Evolutionary conservation across 345 rosid species (phyloP).

Genomic region (Zanthoxylum bungeanum): DNA sequence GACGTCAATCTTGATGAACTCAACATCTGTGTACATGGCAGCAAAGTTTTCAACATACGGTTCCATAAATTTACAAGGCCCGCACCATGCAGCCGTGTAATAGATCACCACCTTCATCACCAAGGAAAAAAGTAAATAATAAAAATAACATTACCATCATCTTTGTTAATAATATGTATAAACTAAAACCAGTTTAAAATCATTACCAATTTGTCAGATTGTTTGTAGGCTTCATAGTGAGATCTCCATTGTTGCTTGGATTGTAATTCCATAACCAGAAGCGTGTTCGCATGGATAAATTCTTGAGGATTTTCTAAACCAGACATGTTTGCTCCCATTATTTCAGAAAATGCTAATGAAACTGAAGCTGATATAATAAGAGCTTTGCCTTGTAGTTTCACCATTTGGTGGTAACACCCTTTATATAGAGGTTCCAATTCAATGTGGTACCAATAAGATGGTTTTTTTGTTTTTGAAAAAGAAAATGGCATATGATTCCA

Average conservation of each 20-base stretch:
- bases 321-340: slow-evolving; percentile 30
- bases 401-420: neutral
- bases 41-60: slow-evolving; percentile 52
- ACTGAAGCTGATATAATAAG: neutral
- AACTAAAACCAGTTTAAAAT: neutral
- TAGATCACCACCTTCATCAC: slow-evolving; percentile 56
- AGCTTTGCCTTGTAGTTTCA: too few species aligned
- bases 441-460: neutral
- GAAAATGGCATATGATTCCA: neutral
- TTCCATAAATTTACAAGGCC: slow-evolving; percentile 64
- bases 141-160: neutral
- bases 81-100: slow-evolving; percentile 83
- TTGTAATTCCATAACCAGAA: slow-evolving; percentile 37
- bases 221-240: slow-evolving; percentile 47
- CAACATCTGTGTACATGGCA: slow-evolving; percentile 47
- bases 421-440: slow-evolving; percentile 19
- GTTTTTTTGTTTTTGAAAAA: neutral
- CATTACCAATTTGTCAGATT: slow-evolving; percentile 60
- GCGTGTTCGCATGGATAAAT: neutral
- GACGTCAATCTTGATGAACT: slow-evolving; percentile 72
- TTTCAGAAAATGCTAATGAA: neutral
- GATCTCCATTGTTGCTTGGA: slow-evolving; percentile 56
- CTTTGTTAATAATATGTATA: neutral
- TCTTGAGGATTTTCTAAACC: neutral
- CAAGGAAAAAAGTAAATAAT: too few species aligned